phyloP scores from a whole-genome alignment of 163 green algal species.

The Chlorella variabilis region DNA sequence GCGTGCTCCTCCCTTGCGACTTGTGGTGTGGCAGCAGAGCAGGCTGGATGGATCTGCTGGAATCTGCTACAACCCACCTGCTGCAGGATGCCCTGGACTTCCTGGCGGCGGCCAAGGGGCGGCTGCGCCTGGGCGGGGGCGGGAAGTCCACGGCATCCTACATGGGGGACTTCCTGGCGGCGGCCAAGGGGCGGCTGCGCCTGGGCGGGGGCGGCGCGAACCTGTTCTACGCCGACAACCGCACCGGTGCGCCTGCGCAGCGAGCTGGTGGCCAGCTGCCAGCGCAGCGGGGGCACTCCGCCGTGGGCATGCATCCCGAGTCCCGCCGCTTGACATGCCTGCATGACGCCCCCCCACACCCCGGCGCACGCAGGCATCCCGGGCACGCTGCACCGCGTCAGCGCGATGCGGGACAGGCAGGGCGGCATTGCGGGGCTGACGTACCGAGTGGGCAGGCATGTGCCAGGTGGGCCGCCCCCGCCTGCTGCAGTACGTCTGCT shows the following conservation, averaged over 20 bases:
- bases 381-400: conserved; percentile 95
- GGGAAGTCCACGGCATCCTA: too few relatives aligned
- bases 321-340: too few relatives aligned
- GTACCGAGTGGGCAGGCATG: conserved; percentile 79
- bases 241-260: not conserved
- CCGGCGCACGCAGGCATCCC: conserved; percentile 33
- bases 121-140: conserved; percentile 1
- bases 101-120: conserved; percentile 23
- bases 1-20: too few relatives aligned
- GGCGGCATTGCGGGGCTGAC: conserved; percentile 90
- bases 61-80: too few relatives aligned
- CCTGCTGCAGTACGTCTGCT: too few relatives aligned
- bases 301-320: too few relatives aligned
- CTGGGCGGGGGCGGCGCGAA: not conserved
- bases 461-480: conserved; percentile 25
- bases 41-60: too few relatives aligned
- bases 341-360: too few relatives aligned
- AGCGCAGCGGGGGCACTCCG: too few relatives aligned
- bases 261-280: too few relatives aligned
- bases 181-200: conserved; percentile 25
- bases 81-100: too few relatives aligned
- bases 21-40: too few relatives aligned
- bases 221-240: conserved; percentile 39
- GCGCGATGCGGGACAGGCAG: conserved; percentile 83
- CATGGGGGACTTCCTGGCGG: conserved; percentile 8